These are phyloP conservation scores for Cyberlindnera sargentensis DNA, from an alignment of 805 yeast genomes.

Conservation along the genomic window DNA sequence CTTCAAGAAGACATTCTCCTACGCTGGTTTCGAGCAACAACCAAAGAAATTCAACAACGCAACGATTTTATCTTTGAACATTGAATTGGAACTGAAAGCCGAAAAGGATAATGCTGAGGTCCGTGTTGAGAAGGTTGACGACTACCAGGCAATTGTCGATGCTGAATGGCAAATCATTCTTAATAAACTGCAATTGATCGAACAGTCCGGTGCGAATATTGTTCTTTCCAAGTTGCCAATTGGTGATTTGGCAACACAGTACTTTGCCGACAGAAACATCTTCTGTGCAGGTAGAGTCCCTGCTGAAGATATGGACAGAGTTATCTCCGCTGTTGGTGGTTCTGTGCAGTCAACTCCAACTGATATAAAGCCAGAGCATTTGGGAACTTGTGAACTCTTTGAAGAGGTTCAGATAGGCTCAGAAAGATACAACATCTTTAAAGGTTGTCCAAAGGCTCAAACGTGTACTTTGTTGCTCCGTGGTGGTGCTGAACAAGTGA, in stretches of 20 bases:
- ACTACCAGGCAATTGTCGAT: conserved; percentile 93
- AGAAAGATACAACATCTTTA: conserved; percentile 88
- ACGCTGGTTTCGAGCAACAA: conserved; percentile 98
- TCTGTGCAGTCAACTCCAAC: conserved; percentile 71
- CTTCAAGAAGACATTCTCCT: conserved; percentile 92
- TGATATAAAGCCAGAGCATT: conserved; percentile 58
- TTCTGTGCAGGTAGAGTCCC: conserved; percentile 97
- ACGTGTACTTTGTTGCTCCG: conserved; percentile 90
- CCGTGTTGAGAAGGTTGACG: conserved; percentile 86
- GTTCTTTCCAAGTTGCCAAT: conserved; percentile 93
- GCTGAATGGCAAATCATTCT: conserved; percentile 98
- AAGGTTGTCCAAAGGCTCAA: conserved; percentile 86
- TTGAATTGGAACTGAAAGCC: conserved; percentile 93
- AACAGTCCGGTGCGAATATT: conserved; percentile 81
- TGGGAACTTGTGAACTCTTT: conserved; percentile 79
- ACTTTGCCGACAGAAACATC: conserved; percentile 90
- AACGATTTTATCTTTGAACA: conserved; percentile 75
- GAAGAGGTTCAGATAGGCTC: conserved; percentile 96
- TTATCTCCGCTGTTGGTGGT: conserved; percentile 91
- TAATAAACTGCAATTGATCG: conserved; percentile 77
- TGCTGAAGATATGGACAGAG: conserved; percentile 85
- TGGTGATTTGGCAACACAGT: conserved; percentile 98
- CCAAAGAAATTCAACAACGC: conserved; percentile 82
- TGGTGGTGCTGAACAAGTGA: conserved; percentile 98
- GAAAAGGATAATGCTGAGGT: conserved; percentile 99